Conservation (phyloP, 352 stramenopile genomes). For the Phytopythium boreale region DNA sequence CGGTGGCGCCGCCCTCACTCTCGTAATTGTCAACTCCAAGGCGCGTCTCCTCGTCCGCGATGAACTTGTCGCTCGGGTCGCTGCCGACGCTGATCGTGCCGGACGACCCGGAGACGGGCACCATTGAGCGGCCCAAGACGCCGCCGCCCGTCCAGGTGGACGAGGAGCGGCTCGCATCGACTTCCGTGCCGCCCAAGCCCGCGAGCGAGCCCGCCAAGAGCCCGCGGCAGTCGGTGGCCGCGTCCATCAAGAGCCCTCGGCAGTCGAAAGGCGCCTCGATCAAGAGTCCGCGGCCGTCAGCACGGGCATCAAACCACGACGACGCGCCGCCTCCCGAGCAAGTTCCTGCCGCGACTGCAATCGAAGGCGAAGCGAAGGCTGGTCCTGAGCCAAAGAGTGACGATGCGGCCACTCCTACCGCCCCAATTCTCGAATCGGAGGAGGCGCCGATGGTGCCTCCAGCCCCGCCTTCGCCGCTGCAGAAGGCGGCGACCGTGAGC, state of each 20-base stretch:
- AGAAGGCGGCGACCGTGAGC: constrained; percentile 1
- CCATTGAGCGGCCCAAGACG: constrained; percentile 64
- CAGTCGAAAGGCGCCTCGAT: background rate
- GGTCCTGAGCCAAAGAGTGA: background rate
- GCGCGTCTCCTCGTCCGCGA: background rate
- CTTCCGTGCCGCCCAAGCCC: background rate
- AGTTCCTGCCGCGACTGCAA: background rate
- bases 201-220: background rate
- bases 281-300: background rate
- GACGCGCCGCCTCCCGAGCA: background rate
- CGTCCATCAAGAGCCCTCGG: background rate
- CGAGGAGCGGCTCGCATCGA: constrained; percentile 16
- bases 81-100: constrained; percentile 68
- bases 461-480: constrained; percentile 7
- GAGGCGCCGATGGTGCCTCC: constrained; percentile 5
- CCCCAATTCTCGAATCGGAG: background rate
- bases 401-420: background rate
- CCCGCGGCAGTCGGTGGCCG: background rate
- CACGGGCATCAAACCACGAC: background rate
- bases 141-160: constrained; percentile 38
- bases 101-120: constrained; percentile 58
- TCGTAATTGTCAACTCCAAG: too few relatives aligned
- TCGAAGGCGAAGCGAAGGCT: too few relatives aligned
- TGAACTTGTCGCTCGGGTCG: constrained; percentile 6
- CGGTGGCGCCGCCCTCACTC: too few relatives aligned